phyloP scores from a whole-genome alignment of 176 grass and related monocot species.

The Elymus sibiricus region DNA sequence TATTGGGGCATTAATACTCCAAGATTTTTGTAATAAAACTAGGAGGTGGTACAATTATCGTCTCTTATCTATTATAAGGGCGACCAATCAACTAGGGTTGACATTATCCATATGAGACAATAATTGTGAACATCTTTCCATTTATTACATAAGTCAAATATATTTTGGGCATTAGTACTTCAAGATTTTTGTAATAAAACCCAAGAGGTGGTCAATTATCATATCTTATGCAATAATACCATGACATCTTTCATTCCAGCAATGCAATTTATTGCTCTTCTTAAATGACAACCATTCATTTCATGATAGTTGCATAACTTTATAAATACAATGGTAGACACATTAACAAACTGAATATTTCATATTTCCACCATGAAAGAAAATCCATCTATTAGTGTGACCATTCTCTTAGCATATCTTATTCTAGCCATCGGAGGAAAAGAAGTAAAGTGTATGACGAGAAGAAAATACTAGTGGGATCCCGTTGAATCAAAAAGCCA shows the following conservation, averaged over 20 bases:
- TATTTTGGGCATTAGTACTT: neutral
- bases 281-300: neutral
- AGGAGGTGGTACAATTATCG: no score
- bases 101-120: neutral
- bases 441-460: neutral
- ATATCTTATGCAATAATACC: neutral
- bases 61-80: no score
- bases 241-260: neutral
- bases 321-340: neutral
- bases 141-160: neutral
- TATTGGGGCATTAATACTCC: no score
- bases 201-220: neutral
- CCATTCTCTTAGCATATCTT: neutral
- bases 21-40: no score
- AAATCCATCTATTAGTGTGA: neutral
- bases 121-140: neutral
- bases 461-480: neutral
- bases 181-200: neutral
- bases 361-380: neutral
- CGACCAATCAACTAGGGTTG: no score
- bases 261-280: neutral
- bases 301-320: neutral
- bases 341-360: neutral
- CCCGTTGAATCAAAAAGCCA: neutral
- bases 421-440: neutral